Conservation (phyloP, 306 rosid genomes). For the Ormosia emarginata region DNA sequence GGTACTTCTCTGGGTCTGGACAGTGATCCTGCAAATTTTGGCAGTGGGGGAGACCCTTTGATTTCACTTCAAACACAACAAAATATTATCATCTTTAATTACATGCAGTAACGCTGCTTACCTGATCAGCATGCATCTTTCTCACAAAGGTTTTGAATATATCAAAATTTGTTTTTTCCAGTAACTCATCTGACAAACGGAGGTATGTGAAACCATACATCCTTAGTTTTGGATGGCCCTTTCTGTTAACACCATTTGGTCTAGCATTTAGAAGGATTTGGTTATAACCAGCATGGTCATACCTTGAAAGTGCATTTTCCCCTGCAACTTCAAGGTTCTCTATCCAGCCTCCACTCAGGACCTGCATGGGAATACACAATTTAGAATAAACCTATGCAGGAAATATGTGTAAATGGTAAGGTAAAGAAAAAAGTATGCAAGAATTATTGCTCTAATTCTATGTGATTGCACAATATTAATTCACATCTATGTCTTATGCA, state of each 20-base stretch:
- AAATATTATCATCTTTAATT: not conserved
- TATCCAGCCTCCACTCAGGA: constrained; percentile 65
- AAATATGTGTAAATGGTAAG: not conserved
- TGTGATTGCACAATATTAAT: not conserved
- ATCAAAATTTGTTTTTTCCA: constrained; percentile 39
- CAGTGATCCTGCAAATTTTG: constrained; percentile 49
- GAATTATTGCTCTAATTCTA: not conserved
- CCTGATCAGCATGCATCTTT: constrained; percentile 89
- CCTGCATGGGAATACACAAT: constrained; percentile 34
- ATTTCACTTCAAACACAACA: not conserved
- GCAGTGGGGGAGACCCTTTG: not conserved
- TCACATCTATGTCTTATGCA: not conserved
- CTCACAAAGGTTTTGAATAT: constrained; percentile 68
- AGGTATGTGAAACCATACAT: constrained; percentile 78
- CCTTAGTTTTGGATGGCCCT: constrained; percentile 51
- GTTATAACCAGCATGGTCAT: constrained; percentile 51
- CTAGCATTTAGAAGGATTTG: constrained; percentile 79
- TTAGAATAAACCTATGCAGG: not conserved
- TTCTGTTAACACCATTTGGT: constrained; percentile 59
- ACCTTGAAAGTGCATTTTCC: constrained; percentile 84
- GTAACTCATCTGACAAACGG: constrained; percentile 51
- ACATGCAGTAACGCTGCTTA: constrained; percentile 17
- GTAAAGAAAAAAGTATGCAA: not conserved
- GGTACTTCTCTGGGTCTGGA: constrained; percentile 51
- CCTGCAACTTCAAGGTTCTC: constrained; percentile 85